Base-by-base conservation (phyloP, 2,329 filamentous ascomycete species). In the Colletotrichum godetiae region DNA sequence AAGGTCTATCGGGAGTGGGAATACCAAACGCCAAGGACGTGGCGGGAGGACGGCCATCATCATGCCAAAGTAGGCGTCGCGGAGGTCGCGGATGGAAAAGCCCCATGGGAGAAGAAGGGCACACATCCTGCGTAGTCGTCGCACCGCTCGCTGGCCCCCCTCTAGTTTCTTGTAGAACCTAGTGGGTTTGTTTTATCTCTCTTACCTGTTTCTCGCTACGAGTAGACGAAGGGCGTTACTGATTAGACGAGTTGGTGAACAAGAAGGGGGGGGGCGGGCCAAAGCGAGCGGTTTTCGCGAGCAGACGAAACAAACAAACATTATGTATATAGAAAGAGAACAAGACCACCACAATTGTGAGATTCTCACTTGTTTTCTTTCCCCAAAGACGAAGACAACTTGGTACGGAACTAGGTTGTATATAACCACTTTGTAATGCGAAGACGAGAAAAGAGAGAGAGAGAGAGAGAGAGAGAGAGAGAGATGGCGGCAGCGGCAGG, bases 401-500 rank as follows among this genome's bases (percentile, higher is more conserved):
- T 64, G 24, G 60, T 52, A 64, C 42, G n/a, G 27, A 42, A 33
- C 52, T 29, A 42, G 63, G 65, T 37, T 74, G 70, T 74, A 73
- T n/a, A 74, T 70, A 75, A 22, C 61, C 71, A 35, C 37, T 57
- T 72, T 74, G 58, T 75, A 75, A 75, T 75, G 73, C 60, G 37
- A 72, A 74, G 65, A 73, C 42, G 37, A 60, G 35, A 42, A 66
- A 42, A 27, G 35, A 27, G 19, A 27, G 5, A 22, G 27, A 29
- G 27, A 29, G 5, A 22, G 5, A 22, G 27, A 29, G 27, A 29
- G 5, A 27, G 35, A 27, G 19, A 27, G 5, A 22, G 27, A 29
- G 27, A 29, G 5, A 22, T 4, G 46, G 46, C 22, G 31, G 49
- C 49, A 24, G 33, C 33, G 19, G 24, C 31, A 29, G 52, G n/a